A percentile compares a stretch with the other conserved stretches of the same genome.
phyloP scores from a whole-genome alignment of 2,329 filamentous ascomycete species.

The Coniochaeta ligniaria region DNA sequence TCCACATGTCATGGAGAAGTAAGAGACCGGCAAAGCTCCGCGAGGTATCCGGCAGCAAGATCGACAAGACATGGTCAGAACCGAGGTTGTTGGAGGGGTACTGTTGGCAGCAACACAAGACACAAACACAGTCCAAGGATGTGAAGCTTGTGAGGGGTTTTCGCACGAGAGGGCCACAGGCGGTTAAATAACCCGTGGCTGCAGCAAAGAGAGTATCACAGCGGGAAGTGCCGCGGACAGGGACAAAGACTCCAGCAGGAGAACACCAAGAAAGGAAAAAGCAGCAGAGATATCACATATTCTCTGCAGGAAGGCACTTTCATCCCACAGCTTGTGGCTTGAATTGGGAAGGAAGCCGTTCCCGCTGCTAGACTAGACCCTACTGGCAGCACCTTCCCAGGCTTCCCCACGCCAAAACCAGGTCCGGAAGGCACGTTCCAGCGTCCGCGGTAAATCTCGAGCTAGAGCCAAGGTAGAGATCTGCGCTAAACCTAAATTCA shows the following conservation, averaged over 20 bases:
- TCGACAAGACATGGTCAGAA: not conserved
- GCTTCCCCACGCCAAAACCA: constrained; percentile 1
- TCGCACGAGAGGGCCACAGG: not conserved
- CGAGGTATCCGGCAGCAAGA: not conserved
- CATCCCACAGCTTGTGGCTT: not conserved
- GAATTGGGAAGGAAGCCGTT: not conserved
- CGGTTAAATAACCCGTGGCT: not conserved
- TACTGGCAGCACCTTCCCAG: too few species aligned
- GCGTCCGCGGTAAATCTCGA: not conserved
- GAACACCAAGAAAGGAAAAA: not conserved
- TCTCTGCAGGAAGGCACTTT: not conserved
- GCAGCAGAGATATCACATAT: not conserved
- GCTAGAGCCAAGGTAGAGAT: not conserved
- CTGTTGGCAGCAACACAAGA: not conserved
- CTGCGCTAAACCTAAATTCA: not conserved
- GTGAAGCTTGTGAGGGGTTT: not conserved
- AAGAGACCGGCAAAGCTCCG: not conserved
- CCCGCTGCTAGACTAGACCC: not conserved
- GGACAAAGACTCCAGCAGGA: not conserved
- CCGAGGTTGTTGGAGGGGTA: not conserved
- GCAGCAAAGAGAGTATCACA: not conserved
- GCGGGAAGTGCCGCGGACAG: not conserved
- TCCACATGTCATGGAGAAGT: not conserved
- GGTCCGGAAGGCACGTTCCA: not conserved
- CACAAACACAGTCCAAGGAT: not conserved